A percentile compares a stretch with the other conserved stretches of the same genome.
Evolutionary conservation across 495 filamentous ascomycete species (phyloP).

Genomic region (Hyaloscypha finlandica): DNA sequence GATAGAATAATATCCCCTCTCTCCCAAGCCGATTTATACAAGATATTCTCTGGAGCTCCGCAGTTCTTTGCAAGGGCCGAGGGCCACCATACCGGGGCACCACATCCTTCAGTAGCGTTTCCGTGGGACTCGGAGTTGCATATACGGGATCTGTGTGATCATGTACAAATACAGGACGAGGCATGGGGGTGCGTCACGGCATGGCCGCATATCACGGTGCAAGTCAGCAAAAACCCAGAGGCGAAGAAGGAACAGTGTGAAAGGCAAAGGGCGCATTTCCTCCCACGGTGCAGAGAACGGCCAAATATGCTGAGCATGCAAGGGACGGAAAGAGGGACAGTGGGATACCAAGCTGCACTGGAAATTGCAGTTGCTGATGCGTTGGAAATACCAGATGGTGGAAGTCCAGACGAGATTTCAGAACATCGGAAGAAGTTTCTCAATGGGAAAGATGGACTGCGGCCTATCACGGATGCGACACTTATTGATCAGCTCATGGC

Average conservation of each 20-base stretch:
- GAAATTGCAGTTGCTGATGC: slow-evolving; percentile 68
- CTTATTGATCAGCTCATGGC: slow-evolving; percentile 54
- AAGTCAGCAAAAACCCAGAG: slow-evolving; percentile 31
- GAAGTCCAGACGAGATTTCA: slow-evolving; percentile 40
- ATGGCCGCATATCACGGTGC: slow-evolving; percentile 47
- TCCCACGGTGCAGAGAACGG: slow-evolving; percentile 55
- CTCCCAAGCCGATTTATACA: slow-evolving; percentile 62
- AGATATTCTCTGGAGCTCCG: slow-evolving; percentile 75
- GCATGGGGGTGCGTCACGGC: slow-evolving; percentile 55
- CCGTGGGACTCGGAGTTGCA: slow-evolving; percentile 67
- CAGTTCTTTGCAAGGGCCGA: slow-evolving; percentile 66
- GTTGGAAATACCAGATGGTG: slow-evolving; percentile 49
- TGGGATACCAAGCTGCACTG: slow-evolving; percentile 74
- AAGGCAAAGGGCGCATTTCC: slow-evolving; percentile 54
- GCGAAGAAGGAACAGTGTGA: slow-evolving; percentile 32
- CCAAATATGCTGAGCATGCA: slow-evolving; percentile 78
- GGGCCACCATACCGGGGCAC: slow-evolving; percentile 45
- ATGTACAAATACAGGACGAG: slow-evolving; percentile 54
- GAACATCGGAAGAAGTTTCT: slow-evolving; percentile 53
- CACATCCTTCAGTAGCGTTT: slow-evolving; percentile 66
- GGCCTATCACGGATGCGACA: slow-evolving; percentile 51
- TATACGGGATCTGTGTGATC: slow-evolving; percentile 65
- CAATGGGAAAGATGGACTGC: slow-evolving; percentile 45
- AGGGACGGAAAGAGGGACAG: slow-evolving; percentile 69
- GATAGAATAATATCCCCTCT: slow-evolving; percentile 58